Conservation (phyloP, 345 rosid species). For the Euphorbia tirucalli region DNA sequence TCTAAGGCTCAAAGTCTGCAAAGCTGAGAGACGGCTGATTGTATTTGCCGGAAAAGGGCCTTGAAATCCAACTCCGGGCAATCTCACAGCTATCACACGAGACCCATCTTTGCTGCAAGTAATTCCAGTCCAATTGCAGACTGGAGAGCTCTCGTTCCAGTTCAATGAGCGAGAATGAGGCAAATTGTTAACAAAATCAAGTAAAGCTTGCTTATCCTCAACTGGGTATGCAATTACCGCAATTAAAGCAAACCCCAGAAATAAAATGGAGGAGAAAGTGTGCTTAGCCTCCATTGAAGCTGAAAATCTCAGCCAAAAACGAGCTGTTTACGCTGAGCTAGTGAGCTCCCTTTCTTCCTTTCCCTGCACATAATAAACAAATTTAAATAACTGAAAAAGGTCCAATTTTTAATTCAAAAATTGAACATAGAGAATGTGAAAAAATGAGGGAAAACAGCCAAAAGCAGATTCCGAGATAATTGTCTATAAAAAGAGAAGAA, state of each 20-base stretch:
- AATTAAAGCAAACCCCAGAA: conserved; percentile 17
- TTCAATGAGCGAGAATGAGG: conserved; percentile 51
- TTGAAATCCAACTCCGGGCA: conserved; percentile 77
- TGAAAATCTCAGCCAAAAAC: conserved; percentile 33
- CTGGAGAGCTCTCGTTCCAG: conserved; percentile 55
- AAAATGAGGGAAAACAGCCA: conserved; percentile 23
- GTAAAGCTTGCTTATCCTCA: conserved; percentile 74
- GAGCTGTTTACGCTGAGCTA: conserved; percentile 48
- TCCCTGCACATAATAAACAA: conserved; percentile 18
- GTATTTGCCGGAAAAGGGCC: conserved; percentile 74
- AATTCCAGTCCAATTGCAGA: conserved; percentile 80
- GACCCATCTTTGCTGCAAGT: conserved; percentile 54
- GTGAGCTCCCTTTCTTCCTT: neutral
- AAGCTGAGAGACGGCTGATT: conserved; percentile 62
- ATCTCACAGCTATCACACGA: conserved; percentile 57
- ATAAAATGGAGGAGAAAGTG: conserved; percentile 9
- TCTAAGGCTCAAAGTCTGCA: conserved; percentile 78
- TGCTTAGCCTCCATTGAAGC: conserved; percentile 22
- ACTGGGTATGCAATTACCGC: conserved; percentile 39
- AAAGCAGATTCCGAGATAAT: conserved; percentile 48
- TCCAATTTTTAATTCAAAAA: conserved; percentile 18
- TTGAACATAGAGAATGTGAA: conserved; percentile 39
- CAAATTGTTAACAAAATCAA: conserved; percentile 48
- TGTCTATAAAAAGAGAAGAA: conserved; percentile 44
- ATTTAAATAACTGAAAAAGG: conserved; percentile 12